Evolutionary conservation across 768 basidiomycete genomes (phyloP), one percentile per base, ranked within the genome.

Genomic region (Suillus variegatus): DNA sequence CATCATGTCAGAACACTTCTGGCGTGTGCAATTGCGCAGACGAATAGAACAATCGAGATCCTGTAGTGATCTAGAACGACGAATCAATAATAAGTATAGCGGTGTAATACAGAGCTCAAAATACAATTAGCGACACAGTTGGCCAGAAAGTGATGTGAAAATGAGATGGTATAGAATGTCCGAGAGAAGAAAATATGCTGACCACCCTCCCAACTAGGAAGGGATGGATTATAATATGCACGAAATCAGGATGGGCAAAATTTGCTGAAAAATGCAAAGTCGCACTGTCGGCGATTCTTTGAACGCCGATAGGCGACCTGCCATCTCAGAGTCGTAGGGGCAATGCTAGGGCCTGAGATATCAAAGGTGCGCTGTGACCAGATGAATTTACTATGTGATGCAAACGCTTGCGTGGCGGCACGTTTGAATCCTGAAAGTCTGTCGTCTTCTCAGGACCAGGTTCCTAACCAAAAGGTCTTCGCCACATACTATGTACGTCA

Each of bases 371-470:
- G 66, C 79, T 82, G 71, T 80, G 77, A 62, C 79, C 85, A 75
- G 69, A 86, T 80, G 73, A 75, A 73, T 88, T 80, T 76, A 88
- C 85, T 81, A 88, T 84, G 73, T 88, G 87, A 74, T 89, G 88
- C 25, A 84, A 77, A 63, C 88, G 85, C 76, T 90, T 89, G 72
- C 88, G 82, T 25, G 79, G 73, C 20, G 88, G 86, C 55, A 87
- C 72, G 49, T 79, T 80, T 65, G 84, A 74, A 68, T 87, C 86
- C 77, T 86, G 80, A 57, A 78, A 63, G 35, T 75, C 75, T 75
- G 28, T 28, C 44, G 35, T 38, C 65, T 44, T 56, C 64, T 69
- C 54, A 69, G 61, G 58, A 65, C 54, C 41, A 60, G 54, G 60
- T 47, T 63, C 43, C 36, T 38, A 43, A 60, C 66, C 67, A 61